Percentiles rank a stretch among this genome's conserved stretches.
These are phyloP conservation scores for Nemania sp. DNA, from an alignment of 2,329 filamentous ascomycete genomes.

Conservation along the genomic window DNA sequence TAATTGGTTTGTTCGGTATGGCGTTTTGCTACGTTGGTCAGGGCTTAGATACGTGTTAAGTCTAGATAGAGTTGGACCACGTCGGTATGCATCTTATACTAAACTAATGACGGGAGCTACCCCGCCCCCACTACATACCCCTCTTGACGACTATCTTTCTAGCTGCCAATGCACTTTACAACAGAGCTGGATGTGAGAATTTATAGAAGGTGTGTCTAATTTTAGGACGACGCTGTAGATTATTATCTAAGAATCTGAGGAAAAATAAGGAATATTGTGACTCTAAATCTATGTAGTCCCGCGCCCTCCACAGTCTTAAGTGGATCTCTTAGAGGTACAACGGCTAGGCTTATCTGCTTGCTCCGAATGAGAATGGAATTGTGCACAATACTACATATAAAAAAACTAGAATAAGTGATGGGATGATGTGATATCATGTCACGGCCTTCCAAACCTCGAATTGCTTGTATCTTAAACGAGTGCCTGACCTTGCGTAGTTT, in stretches of 20 bases:
- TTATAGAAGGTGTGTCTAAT: background rate
- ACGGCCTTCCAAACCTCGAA: too few species aligned
- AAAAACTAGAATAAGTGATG: too few species aligned
- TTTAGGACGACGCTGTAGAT: background rate
- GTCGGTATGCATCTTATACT: background rate
- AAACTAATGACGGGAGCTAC: background rate
- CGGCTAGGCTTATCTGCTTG: too few species aligned
- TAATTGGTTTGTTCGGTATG: background rate
- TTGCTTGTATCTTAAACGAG: too few species aligned
- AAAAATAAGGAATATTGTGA: background rate
- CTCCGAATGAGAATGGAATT: too few species aligned
- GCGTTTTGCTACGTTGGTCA: background rate
- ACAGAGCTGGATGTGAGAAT: background rate
- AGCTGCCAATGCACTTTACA: background rate
- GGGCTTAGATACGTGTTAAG: background rate
- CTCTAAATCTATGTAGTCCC: too few species aligned
- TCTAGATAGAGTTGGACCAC: background rate
- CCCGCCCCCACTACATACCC: background rate
- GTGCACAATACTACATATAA: too few species aligned
- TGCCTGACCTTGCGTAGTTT: too few species aligned
- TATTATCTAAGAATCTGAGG: background rate
- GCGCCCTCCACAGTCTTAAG: too few species aligned
- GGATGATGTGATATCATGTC: too few species aligned
- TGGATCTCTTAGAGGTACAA: too few species aligned
- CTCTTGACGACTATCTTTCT: background rate